Evolutionary conservation across 2,329 filamentous ascomycete species (phyloP).

Genomic region (Hypoxylon sp.): DNA sequence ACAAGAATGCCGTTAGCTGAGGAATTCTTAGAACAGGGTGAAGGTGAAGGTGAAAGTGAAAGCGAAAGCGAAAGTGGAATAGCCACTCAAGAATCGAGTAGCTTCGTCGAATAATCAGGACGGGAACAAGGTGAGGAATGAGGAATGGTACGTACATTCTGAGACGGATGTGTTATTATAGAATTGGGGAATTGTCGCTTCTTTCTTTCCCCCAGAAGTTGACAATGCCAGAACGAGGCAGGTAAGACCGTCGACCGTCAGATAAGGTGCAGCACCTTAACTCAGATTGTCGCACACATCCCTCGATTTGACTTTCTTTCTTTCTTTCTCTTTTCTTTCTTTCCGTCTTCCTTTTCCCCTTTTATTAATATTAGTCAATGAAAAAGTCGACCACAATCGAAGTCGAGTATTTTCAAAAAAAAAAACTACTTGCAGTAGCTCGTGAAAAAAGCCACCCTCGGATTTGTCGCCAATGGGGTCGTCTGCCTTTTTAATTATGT

Average conservation of each 20-base stretch:
- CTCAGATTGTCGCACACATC: constrained; percentile 15
- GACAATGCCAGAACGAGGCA: constrained; percentile 26
- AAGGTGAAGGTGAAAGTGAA: background rate
- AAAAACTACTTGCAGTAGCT: constrained; percentile 11
- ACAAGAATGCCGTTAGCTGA: constrained; percentile 16
- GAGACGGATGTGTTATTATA: background rate
- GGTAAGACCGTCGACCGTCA: constrained; percentile 11
- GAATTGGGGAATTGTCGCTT: constrained; percentile 9
- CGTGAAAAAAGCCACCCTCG: constrained; percentile 31
- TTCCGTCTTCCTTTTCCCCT: background rate
- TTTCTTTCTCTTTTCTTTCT: background rate
- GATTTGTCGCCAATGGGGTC: constrained; percentile 42
- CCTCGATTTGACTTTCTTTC: background rate
- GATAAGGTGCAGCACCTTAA: constrained; percentile 20
- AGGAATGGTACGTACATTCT: constrained; percentile 5
- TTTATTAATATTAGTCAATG: background rate
- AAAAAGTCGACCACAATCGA: background rate
- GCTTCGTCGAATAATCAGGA: constrained; percentile 8
- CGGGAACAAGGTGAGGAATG: background rate
- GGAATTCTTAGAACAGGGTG: constrained; percentile 4
- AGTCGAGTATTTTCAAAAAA: background rate
- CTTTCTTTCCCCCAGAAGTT: constrained; percentile 26
- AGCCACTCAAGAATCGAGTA: background rate
- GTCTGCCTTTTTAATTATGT: constrained; percentile 44
- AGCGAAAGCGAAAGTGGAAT: constrained; percentile 4